A percentile compares a stretch with the other conserved stretches of the same genome.
Conservation (phyloP, 2,329 filamentous ascomycete genomes). For the Nothophaeocryptopus gaeumannii region DNA sequence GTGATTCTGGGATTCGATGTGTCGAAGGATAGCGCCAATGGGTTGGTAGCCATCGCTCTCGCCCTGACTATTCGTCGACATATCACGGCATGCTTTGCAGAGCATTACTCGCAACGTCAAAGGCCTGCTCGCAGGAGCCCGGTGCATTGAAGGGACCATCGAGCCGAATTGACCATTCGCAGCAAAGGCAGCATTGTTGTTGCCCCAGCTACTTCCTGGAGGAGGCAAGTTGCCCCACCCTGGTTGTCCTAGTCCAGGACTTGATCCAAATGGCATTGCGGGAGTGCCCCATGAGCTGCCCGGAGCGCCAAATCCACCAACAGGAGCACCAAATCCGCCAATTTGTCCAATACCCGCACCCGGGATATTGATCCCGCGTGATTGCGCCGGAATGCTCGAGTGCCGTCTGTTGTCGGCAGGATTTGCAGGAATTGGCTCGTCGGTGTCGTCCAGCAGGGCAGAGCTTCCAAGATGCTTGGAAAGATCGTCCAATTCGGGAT, state of each 20-base stretch:
- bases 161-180: slow-evolving; percentile 38
- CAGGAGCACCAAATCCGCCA: slow-evolving; percentile 21
- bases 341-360: slow-evolving; percentile 33
- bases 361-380: slow-evolving; percentile 27
- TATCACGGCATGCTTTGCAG: slow-evolving; percentile 71
- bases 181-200: slow-evolving; percentile 49
- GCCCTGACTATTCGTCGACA: slow-evolving; percentile 44
- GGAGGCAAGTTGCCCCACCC: slow-evolving; percentile 41
- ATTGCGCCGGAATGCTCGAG: slow-evolving; percentile 36
- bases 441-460: slow-evolving; percentile 70
- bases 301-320: slow-evolving; percentile 27
- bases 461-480: slow-evolving; percentile 79
- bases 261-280: slow-evolving; percentile 39
- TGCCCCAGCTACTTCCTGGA: slow-evolving; percentile 30
- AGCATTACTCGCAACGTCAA: slow-evolving; percentile 70
- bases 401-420: slow-evolving; percentile 37
- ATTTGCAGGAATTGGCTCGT: slow-evolving; percentile 60
- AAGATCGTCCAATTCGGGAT: slow-evolving; percentile 52
- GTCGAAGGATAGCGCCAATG: slow-evolving; percentile 59
- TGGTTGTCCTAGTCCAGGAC: slow-evolving; percentile 34
- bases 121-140: slow-evolving; percentile 47
- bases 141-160: slow-evolving; percentile 42
- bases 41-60: slow-evolving; percentile 64
- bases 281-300: slow-evolving; percentile 45
- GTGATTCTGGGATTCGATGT: slow-evolving; percentile 63